Evolutionary conservation across 306 rosid genomes (phyloP).

Genomic region (Acacia confusa): DNA sequence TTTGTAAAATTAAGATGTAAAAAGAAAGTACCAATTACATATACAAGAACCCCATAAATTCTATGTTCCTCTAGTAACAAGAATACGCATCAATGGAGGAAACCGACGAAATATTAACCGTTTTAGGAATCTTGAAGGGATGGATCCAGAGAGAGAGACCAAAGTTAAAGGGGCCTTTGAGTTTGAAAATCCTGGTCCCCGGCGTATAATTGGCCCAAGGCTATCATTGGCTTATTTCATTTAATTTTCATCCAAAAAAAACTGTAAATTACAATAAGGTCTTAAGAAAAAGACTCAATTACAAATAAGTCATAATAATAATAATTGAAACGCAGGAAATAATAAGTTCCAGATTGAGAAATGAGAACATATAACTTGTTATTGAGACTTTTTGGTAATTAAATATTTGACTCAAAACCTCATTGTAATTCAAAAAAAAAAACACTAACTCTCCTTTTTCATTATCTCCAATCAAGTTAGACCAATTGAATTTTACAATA

Average conservation of each 20-base stretch:
- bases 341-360: no score
- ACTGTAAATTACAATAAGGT: no score
- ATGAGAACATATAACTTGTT: no score
- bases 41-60: not conserved
- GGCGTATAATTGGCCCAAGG: not conserved
- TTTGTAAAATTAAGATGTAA: not conserved
- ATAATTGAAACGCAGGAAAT: no score
- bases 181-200: not conserved
- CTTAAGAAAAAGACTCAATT: no score
- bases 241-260: not conserved
- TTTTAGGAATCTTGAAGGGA: not conserved
- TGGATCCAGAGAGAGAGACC: conserved; percentile 28
- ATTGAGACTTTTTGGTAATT: no score
- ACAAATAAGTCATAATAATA: no score
- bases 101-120: not conserved
- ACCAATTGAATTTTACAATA: no score
- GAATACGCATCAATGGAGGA: not conserved
- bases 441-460: no score
- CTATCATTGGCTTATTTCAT: not conserved
- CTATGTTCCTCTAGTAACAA: not conserved
- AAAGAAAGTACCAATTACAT: not conserved
- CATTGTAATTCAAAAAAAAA: no score
- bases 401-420: no score
- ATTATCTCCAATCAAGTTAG: no score
- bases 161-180: conserved; percentile 26